Evolutionary conservation across 2,329 filamentous ascomycete species (phyloP).

Genomic region (Aureobasidium mangrovei): DNA sequence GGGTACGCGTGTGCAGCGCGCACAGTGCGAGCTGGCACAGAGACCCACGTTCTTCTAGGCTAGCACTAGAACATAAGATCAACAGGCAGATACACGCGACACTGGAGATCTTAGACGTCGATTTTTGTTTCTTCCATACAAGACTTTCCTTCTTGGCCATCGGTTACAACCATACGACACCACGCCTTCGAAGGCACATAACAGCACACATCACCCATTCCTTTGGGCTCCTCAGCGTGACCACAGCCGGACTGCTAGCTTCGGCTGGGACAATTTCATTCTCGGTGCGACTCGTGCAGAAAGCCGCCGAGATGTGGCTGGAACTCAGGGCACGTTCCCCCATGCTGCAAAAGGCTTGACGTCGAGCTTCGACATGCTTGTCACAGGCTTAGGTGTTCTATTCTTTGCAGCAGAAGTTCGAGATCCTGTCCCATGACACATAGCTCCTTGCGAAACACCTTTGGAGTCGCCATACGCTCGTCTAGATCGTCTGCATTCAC

Average conservation of each 20-base stretch:
- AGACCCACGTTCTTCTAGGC: slow-evolving; percentile 1
- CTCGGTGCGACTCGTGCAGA: slow-evolving; percentile 11
- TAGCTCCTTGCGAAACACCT: background rate
- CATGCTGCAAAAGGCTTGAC: background rate
- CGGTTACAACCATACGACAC: background rate
- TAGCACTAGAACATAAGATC: slow-evolving; percentile 4
- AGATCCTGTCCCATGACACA: background rate
- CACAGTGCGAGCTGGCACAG: background rate
- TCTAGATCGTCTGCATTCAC: background rate
- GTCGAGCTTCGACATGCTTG: background rate
- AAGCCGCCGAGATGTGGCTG: slow-evolving; percentile 5
- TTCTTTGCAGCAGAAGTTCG: background rate
- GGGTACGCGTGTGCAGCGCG: background rate
- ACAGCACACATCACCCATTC: background rate
- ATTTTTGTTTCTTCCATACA: background rate
- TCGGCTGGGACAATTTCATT: background rate
- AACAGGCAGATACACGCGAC: slow-evolving; percentile 2
- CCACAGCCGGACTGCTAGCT: background rate
- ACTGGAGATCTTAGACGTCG: background rate
- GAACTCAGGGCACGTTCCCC: background rate
- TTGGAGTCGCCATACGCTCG: background rate
- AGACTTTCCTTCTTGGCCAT: background rate
- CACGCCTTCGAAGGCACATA: background rate
- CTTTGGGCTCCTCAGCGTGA: background rate
- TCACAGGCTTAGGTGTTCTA: background rate